phyloP scores from a whole-genome alignment of 345 rosid species.

The Lumnitzera littorea region DNA sequence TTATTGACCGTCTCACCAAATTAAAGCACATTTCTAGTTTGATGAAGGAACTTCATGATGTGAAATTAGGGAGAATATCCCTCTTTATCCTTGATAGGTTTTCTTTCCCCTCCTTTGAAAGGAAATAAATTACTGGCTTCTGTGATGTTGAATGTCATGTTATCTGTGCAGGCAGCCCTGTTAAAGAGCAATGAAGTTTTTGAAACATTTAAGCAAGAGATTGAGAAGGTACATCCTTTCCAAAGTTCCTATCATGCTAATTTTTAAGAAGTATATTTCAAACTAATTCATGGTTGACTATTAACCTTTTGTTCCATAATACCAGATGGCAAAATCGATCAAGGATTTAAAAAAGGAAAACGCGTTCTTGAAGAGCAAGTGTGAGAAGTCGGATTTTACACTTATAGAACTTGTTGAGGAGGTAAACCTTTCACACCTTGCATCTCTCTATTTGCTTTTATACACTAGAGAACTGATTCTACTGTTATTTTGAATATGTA shows the following conservation, averaged over 20 bases:
- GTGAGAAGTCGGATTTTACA: slow-evolving; percentile 68
- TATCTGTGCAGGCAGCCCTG: slow-evolving; percentile 74
- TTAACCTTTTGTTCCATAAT: slow-evolving; percentile 1
- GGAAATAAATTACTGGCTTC: neutral
- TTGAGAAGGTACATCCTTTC: slow-evolving; percentile 56
- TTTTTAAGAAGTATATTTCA: neutral
- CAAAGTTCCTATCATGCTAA: neutral
- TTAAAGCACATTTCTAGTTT: no score
- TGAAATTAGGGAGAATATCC: no score
- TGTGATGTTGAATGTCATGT: slow-evolving; percentile 1
- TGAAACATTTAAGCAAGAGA: slow-evolving; percentile 90
- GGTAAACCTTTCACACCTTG: slow-evolving; percentile 29
- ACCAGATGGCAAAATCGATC: slow-evolving; percentile 79
- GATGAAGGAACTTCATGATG: neutral
- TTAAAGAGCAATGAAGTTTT: slow-evolving; percentile 90
- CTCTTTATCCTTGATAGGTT: neutral
- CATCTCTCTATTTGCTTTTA: neutral
- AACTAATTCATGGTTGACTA: neutral
- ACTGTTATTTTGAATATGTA: no score
- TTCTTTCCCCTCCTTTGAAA: neutral
- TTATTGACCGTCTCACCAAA: neutral
- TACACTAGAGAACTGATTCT: neutral
- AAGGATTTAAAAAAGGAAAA: slow-evolving; percentile 90
- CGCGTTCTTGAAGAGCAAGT: slow-evolving; percentile 73
- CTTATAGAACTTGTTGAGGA: slow-evolving; percentile 82